Conservation (phyloP, 2,329 filamentous ascomycete genomes). For the Fusarium sp. region DNA sequence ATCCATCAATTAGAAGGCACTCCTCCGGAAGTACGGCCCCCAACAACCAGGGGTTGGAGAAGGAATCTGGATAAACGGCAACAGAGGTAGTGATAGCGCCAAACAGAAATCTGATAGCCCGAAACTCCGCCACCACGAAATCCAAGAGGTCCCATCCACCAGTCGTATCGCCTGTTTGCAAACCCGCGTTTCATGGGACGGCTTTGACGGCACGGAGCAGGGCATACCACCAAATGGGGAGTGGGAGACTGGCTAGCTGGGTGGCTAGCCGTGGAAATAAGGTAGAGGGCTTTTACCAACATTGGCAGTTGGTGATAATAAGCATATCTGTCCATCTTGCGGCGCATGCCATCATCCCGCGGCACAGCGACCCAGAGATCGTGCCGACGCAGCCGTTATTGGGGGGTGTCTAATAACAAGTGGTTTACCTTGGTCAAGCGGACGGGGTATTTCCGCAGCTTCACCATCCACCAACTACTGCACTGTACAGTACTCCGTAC, state of each 20-base stretch:
- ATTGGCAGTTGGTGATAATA: constrained; percentile 34
- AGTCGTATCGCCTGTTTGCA: constrained; percentile 7
- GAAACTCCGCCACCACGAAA: constrained; percentile 32
- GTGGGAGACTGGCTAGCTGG: neutral
- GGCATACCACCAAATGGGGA: neutral
- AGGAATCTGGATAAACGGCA: constrained; percentile 44
- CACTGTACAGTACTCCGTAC: no score
- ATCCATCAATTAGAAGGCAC: neutral
- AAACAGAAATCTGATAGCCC: constrained; percentile 27
- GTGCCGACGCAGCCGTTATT: constrained; percentile 43
- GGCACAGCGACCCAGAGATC: constrained; percentile 38
- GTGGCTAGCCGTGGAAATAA: constrained; percentile 1
- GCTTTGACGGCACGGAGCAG: constrained; percentile 25
- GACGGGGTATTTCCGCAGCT: constrained; percentile 23
- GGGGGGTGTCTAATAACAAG: constrained; percentile 14
- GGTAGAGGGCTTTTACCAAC: constrained; percentile 4
- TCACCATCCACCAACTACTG: neutral
- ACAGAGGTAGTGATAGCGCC: constrained; percentile 27
- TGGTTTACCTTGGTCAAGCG: neutral
- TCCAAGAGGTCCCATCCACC: constrained; percentile 5
- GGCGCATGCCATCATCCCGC: constrained; percentile 42
- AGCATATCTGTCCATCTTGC: constrained; percentile 44
- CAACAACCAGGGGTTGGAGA: constrained; percentile 12
- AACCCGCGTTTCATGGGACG: constrained; percentile 29
- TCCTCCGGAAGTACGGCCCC: constrained; percentile 21